phyloP scores from a whole-genome alignment of 2,329 filamentous ascomycete species.

The Calonectria henricotiae region DNA sequence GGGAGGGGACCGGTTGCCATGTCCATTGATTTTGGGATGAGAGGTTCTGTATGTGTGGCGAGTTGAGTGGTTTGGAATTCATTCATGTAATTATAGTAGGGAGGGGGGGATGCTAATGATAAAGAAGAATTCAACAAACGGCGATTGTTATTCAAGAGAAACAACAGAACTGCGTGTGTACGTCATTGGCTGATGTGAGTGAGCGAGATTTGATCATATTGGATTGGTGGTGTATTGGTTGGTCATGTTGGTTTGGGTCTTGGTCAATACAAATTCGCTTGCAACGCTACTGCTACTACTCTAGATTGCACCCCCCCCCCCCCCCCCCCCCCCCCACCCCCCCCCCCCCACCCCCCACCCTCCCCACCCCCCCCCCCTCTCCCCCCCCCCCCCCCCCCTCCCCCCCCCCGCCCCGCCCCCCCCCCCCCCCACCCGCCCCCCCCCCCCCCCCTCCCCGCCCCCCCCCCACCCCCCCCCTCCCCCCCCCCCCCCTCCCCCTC shows the following conservation, averaged over 20 bases:
- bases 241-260: neutral
- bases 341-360: no score
- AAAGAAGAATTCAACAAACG: conserved; percentile 6
- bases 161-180: neutral
- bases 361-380: no score
- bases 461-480: no score
- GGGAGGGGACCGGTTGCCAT: conserved; percentile 29
- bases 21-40: conserved; percentile 40
- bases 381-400: no score
- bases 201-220: neutral
- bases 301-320: neutral
- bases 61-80: conserved; percentile 15
- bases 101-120: conserved; percentile 23
- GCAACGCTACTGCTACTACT: conserved; percentile 2
- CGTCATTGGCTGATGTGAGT: neutral
- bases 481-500: no score
- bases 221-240: neutral
- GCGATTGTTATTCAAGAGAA: neutral
- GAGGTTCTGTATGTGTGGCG: conserved; percentile 27
- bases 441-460: no score
- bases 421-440: no score
- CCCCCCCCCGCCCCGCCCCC: no score
- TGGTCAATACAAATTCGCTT: conserved; percentile 13
- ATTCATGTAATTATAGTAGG: conserved; percentile 39
- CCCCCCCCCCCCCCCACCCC: neutral